Evolutionary conservation across 441 rosid species (phyloP).

Genomic region (Gossypium trilobum): DNA sequence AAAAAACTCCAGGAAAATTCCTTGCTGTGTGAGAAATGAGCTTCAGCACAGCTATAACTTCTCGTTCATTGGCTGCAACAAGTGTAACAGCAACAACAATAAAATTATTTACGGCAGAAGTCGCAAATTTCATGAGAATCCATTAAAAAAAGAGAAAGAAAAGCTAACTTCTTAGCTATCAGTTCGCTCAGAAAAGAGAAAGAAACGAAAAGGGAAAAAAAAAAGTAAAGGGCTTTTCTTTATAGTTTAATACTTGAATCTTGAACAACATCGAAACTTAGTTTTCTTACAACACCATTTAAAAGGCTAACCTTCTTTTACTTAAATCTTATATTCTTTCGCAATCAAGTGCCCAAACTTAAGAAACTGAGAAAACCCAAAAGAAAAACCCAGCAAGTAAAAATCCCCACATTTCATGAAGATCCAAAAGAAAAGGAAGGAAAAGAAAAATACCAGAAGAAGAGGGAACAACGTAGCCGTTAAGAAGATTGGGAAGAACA

Average conservation of each 20-base stretch:
- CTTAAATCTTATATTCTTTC: not conserved
- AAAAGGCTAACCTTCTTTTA: not conserved
- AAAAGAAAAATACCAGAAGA: conserved; percentile 33
- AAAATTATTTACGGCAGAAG: not conserved
- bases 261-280: not conserved
- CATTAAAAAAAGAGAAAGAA: not conserved
- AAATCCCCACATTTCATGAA: not conserved
- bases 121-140: not conserved
- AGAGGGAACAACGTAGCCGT: conserved; percentile 69
- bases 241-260: not conserved
- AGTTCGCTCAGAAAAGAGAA: not conserved
- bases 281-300: not conserved
- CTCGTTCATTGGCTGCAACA: conserved; percentile 67
- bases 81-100: conserved; percentile 12
- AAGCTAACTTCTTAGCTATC: not conserved
- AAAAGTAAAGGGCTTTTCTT: not conserved
- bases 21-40: conserved; percentile 67
- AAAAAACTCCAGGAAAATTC: conserved; percentile 74
- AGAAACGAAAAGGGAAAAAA: not conserved
- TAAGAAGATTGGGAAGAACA: conserved; percentile 72
- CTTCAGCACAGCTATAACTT: conserved; percentile 78
- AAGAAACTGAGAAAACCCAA: not conserved
- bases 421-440: not conserved
- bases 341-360: not conserved
- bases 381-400: not conserved